Conservation (phyloP, 768 basidiomycete species). For the Phanerochaete sordida region DNA sequence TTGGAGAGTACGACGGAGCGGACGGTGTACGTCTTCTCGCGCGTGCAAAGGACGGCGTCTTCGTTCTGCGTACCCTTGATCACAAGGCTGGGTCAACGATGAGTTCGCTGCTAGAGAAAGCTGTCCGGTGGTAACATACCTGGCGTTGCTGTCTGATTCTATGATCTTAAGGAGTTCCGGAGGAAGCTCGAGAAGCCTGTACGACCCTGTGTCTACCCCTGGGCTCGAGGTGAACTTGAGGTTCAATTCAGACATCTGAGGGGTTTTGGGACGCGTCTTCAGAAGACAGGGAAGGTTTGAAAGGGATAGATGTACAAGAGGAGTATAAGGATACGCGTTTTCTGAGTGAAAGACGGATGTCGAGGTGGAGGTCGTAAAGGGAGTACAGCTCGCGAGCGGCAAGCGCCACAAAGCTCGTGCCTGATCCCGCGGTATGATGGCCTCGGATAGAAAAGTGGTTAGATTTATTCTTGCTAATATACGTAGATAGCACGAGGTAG, state of each 20-base stretch:
- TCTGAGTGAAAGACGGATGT: constrained; percentile 18
- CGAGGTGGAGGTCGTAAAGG: background rate
- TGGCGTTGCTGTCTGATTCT: constrained; percentile 38
- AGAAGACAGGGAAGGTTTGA: too few species aligned
- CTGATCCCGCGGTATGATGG: background rate
- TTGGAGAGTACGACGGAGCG: constrained; percentile 90
- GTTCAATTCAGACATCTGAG: constrained; percentile 15
- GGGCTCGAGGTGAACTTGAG: constrained; percentile 18
- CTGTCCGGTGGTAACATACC: constrained; percentile 16
- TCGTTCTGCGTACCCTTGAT: constrained; percentile 83
- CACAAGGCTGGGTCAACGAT: constrained; percentile 42
- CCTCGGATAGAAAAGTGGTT: background rate
- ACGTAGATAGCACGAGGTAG: too few species aligned
- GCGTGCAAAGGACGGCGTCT: constrained; percentile 88
- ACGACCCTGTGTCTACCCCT: constrained; percentile 43
- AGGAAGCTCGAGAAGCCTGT: constrained; percentile 71
- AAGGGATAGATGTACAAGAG: too few species aligned
- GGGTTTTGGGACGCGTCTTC: too few species aligned
- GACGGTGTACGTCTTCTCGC: constrained; percentile 73
- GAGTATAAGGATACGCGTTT: background rate
- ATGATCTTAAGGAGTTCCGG: constrained; percentile 61
- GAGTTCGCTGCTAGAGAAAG: background rate
- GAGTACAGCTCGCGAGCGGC: too few species aligned
- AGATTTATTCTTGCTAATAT: too few species aligned
- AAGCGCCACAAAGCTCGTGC: background rate